These are phyloP conservation scores for Synchytrium microbalum DNA, from an alignment of 371 early-diverging fungal species.

Conservation along the genomic window DNA sequence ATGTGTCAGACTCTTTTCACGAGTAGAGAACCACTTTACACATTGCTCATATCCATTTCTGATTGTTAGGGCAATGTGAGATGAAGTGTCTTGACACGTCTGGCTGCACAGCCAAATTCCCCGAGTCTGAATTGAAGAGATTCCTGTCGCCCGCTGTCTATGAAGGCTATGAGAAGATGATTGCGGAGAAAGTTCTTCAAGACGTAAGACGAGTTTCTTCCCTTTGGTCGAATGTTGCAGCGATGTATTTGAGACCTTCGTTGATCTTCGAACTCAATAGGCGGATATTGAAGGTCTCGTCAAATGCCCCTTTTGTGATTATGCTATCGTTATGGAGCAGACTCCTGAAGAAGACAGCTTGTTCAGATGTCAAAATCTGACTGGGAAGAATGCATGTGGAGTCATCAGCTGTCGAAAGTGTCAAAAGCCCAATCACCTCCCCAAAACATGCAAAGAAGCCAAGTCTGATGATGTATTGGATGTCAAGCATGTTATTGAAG, in stretches of 20 bases:
- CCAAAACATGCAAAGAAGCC: conserved; percentile 38
- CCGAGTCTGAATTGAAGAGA: conserved; percentile 25
- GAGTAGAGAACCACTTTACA: no score
- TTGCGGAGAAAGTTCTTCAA: conserved; percentile 38
- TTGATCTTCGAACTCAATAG: conserved; percentile 7
- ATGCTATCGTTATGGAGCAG: conserved; percentile 28
- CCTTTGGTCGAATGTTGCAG: conserved; percentile 1
- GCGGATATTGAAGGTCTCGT: conserved; percentile 36
- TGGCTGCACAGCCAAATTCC: conserved; percentile 34
- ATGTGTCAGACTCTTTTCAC: no score
- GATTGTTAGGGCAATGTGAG: conserved; percentile 24
- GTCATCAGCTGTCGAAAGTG: conserved; percentile 39
- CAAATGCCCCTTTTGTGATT: conserved; percentile 43
- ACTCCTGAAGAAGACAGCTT: conserved; percentile 31
- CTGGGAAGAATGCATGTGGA: conserved; percentile 27
- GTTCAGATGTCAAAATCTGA: conserved; percentile 37
- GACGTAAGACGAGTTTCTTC: no score
- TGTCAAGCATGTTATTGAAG: conserved; percentile 39
- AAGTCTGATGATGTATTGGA: conserved; percentile 28
- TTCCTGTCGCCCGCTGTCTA: conserved; percentile 29
- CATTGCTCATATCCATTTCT: no score
- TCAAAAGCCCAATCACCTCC: conserved; percentile 33
- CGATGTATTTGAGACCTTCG: background rate
- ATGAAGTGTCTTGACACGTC: conserved; percentile 36
- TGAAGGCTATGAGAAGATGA: conserved; percentile 29